phyloP scores from a whole-genome alignment of 306 rosid species.

The Hippophae tibetana region DNA sequence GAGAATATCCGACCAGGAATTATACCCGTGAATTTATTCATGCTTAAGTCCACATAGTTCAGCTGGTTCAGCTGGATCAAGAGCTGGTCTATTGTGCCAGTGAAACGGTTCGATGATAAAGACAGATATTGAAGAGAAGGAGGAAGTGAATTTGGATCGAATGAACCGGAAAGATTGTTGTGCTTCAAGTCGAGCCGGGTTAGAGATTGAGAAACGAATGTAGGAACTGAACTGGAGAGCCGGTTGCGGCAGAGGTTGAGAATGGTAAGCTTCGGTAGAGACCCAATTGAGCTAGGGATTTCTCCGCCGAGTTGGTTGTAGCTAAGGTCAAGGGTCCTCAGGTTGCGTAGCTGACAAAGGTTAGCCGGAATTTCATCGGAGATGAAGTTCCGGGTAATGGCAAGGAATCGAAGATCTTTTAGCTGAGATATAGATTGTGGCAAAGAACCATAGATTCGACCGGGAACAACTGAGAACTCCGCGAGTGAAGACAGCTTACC shows the following conservation, averaged over 20 bases:
- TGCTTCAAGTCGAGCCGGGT: constrained; percentile 80
- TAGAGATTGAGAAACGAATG: constrained; percentile 45
- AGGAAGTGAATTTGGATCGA: constrained; percentile 49
- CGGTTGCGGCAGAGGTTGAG: constrained; percentile 80
- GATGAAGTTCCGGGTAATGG: constrained; percentile 73
- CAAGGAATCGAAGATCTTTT: constrained; percentile 66
- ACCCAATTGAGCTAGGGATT: constrained; percentile 56
- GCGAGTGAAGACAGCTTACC: constrained; percentile 72
- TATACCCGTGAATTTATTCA: constrained; percentile 62
- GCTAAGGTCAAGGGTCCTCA: constrained; percentile 76
- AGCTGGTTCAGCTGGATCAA: constrained; percentile 50
- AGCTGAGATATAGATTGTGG: constrained; percentile 44
- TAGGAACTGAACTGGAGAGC: constrained; percentile 62
- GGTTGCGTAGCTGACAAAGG: constrained; percentile 39
- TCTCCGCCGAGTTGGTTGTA: constrained; percentile 66
- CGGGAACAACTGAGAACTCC: constrained; percentile 82
- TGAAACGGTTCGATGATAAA: constrained; percentile 62
- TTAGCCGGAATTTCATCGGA: constrained; percentile 62
- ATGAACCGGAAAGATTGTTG: constrained; percentile 66
- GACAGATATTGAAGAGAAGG: constrained; percentile 77
- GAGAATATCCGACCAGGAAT: constrained; percentile 71
- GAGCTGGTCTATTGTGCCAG: constrained; percentile 53
- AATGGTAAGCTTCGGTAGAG: constrained; percentile 57
- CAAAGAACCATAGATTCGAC: constrained; percentile 65
- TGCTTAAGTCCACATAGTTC: constrained; percentile 71